Evolutionary conservation across 495 filamentous ascomycete species (phyloP).

Genomic region (Penicillium lividum): DNA sequence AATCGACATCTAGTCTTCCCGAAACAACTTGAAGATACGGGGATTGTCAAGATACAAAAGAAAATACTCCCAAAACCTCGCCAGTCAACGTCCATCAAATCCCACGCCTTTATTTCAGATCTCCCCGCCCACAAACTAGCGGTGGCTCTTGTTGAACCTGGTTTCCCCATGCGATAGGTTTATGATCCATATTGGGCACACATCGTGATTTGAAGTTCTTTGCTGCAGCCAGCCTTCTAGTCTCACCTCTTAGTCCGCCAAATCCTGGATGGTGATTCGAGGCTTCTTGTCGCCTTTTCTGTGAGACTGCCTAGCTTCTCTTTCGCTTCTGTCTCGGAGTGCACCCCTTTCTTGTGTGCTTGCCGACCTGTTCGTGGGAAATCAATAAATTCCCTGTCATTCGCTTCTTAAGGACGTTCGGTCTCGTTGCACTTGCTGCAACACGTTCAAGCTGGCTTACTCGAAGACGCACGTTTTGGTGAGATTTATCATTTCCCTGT

Average conservation of each 20-base stretch:
- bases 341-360: constrained; percentile 27
- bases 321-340: constrained; percentile 48
- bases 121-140: constrained; percentile 11
- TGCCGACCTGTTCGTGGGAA: constrained; percentile 40
- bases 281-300: constrained; percentile 27
- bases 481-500: constrained; percentile 32
- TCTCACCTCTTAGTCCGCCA: constrained; percentile 31
- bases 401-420: constrained; percentile 47
- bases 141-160: constrained; percentile 12
- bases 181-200: constrained; percentile 29
- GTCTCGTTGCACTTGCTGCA: constrained; percentile 52
- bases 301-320: constrained; percentile 38
- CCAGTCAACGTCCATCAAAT: constrained; percentile 25
- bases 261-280: constrained; percentile 42
- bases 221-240: constrained; percentile 44
- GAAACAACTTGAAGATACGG: constrained; percentile 21
- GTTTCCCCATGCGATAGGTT: constrained; percentile 23
- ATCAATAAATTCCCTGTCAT: constrained; percentile 50
- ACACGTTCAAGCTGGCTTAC: constrained; percentile 57
- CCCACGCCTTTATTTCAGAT: constrained; percentile 6
- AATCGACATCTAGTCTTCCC: constrained; percentile 26
- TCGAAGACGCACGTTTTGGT: constrained; percentile 54
- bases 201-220: constrained; percentile 22
- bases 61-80: constrained; percentile 25
- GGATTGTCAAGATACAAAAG: constrained; percentile 21